These are phyloP conservation scores for Rhizopogon vesiculosus DNA, from an alignment of 768 basidiomycete species.

Conservation along the genomic window DNA sequence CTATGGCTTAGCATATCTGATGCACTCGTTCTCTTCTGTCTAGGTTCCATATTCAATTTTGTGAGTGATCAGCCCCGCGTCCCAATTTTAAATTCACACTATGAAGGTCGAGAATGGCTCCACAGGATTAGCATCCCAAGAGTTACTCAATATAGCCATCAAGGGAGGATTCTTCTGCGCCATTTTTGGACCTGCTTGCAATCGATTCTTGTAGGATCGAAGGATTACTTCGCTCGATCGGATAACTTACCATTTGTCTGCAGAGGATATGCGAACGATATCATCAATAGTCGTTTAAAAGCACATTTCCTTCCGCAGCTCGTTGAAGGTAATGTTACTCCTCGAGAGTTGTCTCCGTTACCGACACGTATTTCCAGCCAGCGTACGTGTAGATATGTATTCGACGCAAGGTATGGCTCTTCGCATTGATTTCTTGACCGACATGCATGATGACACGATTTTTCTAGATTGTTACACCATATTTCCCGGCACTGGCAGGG, in stretches of 20 bases:
- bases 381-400: slow-evolving; percentile 17
- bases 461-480: slow-evolving; percentile 10
- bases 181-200: slow-evolving; percentile 16
- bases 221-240: not conserved
- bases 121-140: not conserved
- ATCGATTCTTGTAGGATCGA: slow-evolving; percentile 16
- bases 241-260: not conserved
- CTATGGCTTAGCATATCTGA: slow-evolving; percentile 28
- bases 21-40: slow-evolving; percentile 31
- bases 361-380: slow-evolving; percentile 15
- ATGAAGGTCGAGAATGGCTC: slow-evolving; percentile 10
- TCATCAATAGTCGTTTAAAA: slow-evolving; percentile 28
- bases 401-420: slow-evolving; percentile 13
- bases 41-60: slow-evolving; percentile 25
- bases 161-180: slow-evolving; percentile 23
- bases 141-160: slow-evolving; percentile 16
- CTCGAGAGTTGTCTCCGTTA: not conserved
- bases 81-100: not conserved
- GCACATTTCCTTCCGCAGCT: slow-evolving; percentile 35
- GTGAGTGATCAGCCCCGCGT: slow-evolving; percentile 5
- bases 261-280: slow-evolving; percentile 16
- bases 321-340: slow-evolving; percentile 25
- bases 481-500: slow-evolving; percentile 12
- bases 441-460: not conserved
- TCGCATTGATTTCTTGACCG: not conserved